These are phyloP conservation scores for Chlamydomonas schloesseri DNA, from an alignment of 139 green algal species.

Conservation along the genomic window DNA sequence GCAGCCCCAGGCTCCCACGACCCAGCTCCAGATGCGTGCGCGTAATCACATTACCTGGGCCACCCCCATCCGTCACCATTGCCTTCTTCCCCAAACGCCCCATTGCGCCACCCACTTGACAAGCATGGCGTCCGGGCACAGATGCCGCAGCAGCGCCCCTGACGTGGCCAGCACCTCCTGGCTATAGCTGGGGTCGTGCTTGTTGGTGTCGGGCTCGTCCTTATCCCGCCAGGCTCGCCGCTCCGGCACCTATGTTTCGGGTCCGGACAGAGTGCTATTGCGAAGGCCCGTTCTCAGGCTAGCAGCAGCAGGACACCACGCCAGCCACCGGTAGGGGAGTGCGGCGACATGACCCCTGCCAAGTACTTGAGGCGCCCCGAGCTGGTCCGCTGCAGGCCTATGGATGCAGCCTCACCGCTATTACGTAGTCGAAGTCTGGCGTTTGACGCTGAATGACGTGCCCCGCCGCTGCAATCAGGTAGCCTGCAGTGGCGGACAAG, in stretches of 20 bases:
- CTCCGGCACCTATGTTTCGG: slow-evolving; percentile 50
- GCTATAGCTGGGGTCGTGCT: slow-evolving; percentile 49
- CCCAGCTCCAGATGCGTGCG: no score
- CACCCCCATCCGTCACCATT: no score
- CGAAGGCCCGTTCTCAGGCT: no score
- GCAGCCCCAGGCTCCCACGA: no score
- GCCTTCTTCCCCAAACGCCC: no score
- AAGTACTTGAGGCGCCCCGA: no score
- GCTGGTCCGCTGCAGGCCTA: not conserved
- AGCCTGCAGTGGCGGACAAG: slow-evolving; percentile 37
- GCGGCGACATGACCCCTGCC: not conserved
- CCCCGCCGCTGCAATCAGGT: slow-evolving; percentile 51
- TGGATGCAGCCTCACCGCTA: slow-evolving; percentile 44
- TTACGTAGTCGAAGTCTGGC: slow-evolving; percentile 35
- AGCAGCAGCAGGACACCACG: no score
- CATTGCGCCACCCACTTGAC: slow-evolving; percentile 38
- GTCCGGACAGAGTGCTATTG: no score
- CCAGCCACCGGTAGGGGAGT: no score
- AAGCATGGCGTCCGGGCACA: slow-evolving; percentile 50
- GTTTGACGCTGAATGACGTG: slow-evolving; percentile 32
- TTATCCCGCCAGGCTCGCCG: slow-evolving; percentile 51
- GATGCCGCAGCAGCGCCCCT: slow-evolving; percentile 26
- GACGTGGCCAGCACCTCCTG: slow-evolving; percentile 51
- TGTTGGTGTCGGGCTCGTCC: slow-evolving; percentile 43
- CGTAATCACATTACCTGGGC: no score